Evolutionary conservation across 2,329 filamentous ascomycete genomes (phyloP), one percentile per base, ranked within the genome.

Genomic region (Alternaria sp.): DNA sequence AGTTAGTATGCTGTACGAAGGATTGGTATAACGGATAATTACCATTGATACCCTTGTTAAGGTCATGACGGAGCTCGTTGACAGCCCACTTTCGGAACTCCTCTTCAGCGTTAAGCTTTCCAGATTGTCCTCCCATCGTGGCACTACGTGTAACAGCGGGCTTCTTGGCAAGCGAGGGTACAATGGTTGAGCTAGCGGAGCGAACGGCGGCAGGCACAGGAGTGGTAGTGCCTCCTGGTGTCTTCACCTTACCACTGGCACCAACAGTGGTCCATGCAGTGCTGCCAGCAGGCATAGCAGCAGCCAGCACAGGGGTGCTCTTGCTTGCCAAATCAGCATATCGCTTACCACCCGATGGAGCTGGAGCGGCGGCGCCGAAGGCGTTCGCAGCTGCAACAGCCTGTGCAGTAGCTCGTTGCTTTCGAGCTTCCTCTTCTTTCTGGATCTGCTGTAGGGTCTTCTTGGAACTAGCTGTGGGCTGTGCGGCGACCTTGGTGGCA

Each of bases 361-460:
- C 73, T 23, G 81, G 79, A 10, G 85, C 79, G 45, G 85, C 80
- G 11, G 82, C 78, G 41, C 82, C 81, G 63, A 83, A 81, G 18
- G 75, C 68, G 14, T 78, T 78, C 21, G 85, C 81, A 9, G 84
- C 80, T 20, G 82, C 82, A 11, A 84, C 80, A 43, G 82, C 82
- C 8, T 84, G 84, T 33, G 84, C 83, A 8, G 84, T 84, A 46
- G 89, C 87, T 78, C 91, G 93, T 73, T 91, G 90, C 86, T 99
- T 99, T 68, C 92, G 90, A 18, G 87, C 87, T 77, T 98, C 96
- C 76, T 99, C 96, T 82, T 99, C 96, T 67, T 94, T 94, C 79
- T 98, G 96, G 63, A 99, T 98, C 71, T 98, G 95, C 23, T 94
- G 93, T 47, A 98, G 85, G 0, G 94, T 97, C 87, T 97, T 97